Evolutionary conservation across 2,329 filamentous ascomycete genomes (phyloP), one percentile per base, ranked within the genome.

Genomic region (Pseudocercospora crystallina): DNA sequence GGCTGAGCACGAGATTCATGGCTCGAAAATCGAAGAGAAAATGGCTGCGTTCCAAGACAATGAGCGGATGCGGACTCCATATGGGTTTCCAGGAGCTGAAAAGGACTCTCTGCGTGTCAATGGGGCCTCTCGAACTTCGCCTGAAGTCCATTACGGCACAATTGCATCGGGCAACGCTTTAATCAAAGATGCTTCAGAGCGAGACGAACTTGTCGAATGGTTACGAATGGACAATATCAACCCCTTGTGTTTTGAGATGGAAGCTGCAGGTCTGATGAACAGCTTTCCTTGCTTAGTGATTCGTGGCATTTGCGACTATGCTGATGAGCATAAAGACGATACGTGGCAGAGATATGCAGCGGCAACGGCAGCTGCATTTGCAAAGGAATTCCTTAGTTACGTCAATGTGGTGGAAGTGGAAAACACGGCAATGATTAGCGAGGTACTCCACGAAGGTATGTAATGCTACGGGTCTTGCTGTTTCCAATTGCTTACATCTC

Each of bases 131-230:
- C 29, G 48, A 35, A 8, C 30, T 4, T 20, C 17, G 38, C 66
- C 67, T 31, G 51, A 10, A 0, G 49, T 76, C 0, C 69, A 73
- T 40, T 58, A 75, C 29, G 73, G 74, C 0, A 44, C 53, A 0
- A 64, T 76, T 2, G 73, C 64, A 3, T 74, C 71, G 0, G 71
- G 67, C 11, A 68, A 76, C 42, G 63, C 51, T 0, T 68, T 76
- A 0, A 68, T 76, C 51, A 74, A 71, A 39, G 69, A 68, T 11
- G 69, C 14, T 1, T 11, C 13, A 0, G 31, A 30, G 4, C 37
- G 58, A 37, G 51, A 60, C 29, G 11, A 15, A 0, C 58, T 74
- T 52, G 57, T 52, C 59, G 46, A 39, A 56, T 51, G 45, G 47
- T 44, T 47, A 32, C 38, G 40, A 2, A 32, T n/a, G n/a, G n/a